Evolutionary conservation across 352 stramenopile species (phyloP), one percentile per base, ranked within the genome.

Genomic region (Peronospora belbahrii): DNA sequence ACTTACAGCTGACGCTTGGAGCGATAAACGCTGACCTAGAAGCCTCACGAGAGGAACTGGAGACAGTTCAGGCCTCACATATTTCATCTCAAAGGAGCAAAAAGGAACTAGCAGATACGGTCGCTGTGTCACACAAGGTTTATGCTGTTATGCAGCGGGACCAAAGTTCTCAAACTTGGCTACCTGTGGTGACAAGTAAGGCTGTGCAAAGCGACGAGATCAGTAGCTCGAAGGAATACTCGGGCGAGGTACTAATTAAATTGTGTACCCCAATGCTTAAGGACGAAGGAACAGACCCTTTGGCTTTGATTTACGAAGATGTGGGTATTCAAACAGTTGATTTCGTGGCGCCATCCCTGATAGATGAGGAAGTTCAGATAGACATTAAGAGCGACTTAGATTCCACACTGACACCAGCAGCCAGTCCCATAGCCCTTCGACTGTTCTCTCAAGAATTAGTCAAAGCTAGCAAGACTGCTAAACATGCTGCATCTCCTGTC

Each of bases 11-110:
- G 33, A 65, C 64, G 18, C 54, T 87, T 4, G 31, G 72, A 19
- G 28, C 59, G 17, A 51, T 76, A 2, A 85, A 73, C 28, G 41
- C 44, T 7, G 56, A 79, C 5, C 59, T 89, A 3, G 41, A 50
- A 1, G 33, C 40, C 3, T 62, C 70, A 15, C 59, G 73, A 41
- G 39, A 64, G 23, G 75, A 85, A 39, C 25, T 89, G n/a, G 31
- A 58, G 41, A 56, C 59, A 20, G 33, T 78, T 0, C 72, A 89
- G 50, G 44, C 62, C 2, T 41, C 48, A 8, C 62, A 85, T 32
- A 50, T 69, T 15, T 31, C 33, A 15, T 32, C 65, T 6, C 38
- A 85, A 22, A 67, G 60, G 30, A 67, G 83, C 32, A 85, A 86
- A 31, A 59, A 77, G 25, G 34, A 42, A 25, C 28, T 85, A 9